Evolutionary conservation across 805 yeast species (phyloP), one percentile per base, ranked within the genome.

Genomic region (Groenewaldozyma salmanticensis): DNA sequence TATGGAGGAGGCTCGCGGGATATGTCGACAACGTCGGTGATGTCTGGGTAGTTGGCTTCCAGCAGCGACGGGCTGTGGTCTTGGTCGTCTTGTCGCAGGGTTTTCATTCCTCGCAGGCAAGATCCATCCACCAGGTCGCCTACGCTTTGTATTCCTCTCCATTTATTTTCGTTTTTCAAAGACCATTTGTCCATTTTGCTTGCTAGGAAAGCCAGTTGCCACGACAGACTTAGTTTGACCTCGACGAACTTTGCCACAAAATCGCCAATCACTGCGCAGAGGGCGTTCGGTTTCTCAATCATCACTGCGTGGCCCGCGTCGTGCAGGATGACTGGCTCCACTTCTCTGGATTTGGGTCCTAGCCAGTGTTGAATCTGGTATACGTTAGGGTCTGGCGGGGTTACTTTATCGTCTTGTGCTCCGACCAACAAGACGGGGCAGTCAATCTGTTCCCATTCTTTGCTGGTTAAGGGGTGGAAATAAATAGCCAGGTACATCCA

Each of bases 101-200:
- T 82, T 54, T 81, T 81, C 85, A 81, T 79, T 2, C 84, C 88
- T 13, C 81, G 51, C 35, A 81, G 60, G 5, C 74, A 74, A 1
- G 79, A 62, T 1, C 52, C 20, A 59, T 68, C 40, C 44, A 58
- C 40, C 47, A 49, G 43, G 52, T 60, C 19, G 58, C 44, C 59
- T 0, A 81, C 65, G 1, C 77, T 65, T 35, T 67, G 66, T 4
- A 77, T 65, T 27, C 68, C 62, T 53, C 69, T 67, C 90, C 92
- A 82, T 56, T 81, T 82, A 45, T 66, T 69, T 53, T 79, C 82
- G 53, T 81, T 82, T 58, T 81, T 81, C 47, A 82, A 60, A 18
- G 86, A 83, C 90, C 90, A 82, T 59, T 82, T 81, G 39, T 74
- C 69, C 2, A 82, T 82, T 51, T 76, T 73, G 4, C 59, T 47